phyloP scores from a whole-genome alignment of 768 basidiomycete genomes.

The Jaapia argillacea region DNA sequence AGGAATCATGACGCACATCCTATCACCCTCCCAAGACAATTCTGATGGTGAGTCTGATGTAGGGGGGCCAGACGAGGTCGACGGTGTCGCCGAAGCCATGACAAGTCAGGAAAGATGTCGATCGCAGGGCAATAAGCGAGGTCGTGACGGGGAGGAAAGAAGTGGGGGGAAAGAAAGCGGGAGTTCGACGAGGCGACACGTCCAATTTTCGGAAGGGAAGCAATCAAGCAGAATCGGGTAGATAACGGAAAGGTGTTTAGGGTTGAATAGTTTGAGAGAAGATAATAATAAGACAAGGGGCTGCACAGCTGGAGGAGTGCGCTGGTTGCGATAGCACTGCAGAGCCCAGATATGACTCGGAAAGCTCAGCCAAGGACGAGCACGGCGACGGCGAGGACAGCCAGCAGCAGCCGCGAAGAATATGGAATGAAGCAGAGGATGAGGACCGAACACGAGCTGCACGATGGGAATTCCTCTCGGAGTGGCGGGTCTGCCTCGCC shows the following conservation, averaged over 20 bases:
- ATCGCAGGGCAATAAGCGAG: neutral
- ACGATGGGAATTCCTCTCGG: no score
- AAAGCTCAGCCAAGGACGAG: no score
- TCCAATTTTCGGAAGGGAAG: neutral
- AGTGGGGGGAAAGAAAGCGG: neutral
- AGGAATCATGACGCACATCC: conserved; percentile 43
- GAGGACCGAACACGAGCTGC: no score
- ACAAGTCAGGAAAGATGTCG: conserved; percentile 2
- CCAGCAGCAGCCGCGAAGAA: no score
- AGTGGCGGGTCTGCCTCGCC: no score
- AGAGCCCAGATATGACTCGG: no score
- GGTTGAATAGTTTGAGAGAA: conserved; percentile 4
- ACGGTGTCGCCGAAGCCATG: conserved; percentile 10
- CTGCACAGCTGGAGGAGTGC: no score
- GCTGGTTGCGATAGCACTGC: no score
- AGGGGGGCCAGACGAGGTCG: conserved; percentile 11
- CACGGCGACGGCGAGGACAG: no score
- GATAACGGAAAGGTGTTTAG: conserved; percentile 2
- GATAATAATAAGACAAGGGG: conserved; percentile 11
- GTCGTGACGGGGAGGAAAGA: neutral
- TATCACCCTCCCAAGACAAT: conserved; percentile 76
- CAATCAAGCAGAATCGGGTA: conserved; percentile 1
- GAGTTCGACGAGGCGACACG: neutral
- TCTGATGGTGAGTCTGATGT: neutral
- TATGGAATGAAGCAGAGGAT: no score